Base-by-base conservation (phyloP, 2,329 filamentous ascomycete species). In the Trematosphaeria pertusa region DNA sequence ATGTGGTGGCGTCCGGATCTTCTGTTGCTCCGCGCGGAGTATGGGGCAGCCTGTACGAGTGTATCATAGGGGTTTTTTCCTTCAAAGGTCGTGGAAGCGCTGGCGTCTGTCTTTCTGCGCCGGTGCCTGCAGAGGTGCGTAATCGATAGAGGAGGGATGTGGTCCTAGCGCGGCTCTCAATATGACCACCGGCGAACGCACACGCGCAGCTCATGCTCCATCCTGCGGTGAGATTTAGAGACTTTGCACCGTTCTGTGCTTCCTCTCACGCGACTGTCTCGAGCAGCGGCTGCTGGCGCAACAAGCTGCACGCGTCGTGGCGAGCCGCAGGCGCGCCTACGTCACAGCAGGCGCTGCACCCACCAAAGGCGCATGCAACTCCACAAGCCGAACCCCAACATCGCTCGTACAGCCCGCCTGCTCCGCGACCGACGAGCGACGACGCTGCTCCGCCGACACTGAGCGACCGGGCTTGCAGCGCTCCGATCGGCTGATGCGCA, bases 51-150 rank as follows among this genome's bases (percentile, higher is more conserved):
- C 52, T 37, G 38, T 19, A 36, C 18, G 28, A 19, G 55, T 69
- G 63, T 70, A 69, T 44, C 52, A 69, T 68, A 67, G 49, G 58
- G 49, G 41, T 48, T 50, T 55, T 56, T 42, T 47, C n/a, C n/a
- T 28, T 28, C 24, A 34, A 33, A 34, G n/a, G 33, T 37, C 30
- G 21, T n/a, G 43, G 35, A 26, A 60, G 56, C 53, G 48, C 55
- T 28, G 50, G 51, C 48, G 50, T 52, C 43, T 35, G 34, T 45
- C 39, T 22, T 46, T 36, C 37, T 38, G 28, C 19, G n/a, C 14
- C 5, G 36, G 37, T 11, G 37, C 28, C 30, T 18, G 37, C 14
- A 26, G 40, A 60, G 59, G 56, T 67, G 58, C 57, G 56, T 60
- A 67, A 69, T 69, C 64, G 64, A 68, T 70, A 65, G 60, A 50